Evolutionary conservation across 202 grass and related monocot genomes (phyloP), one percentile per base, ranked within the genome.

Genomic region (Setaria italica): DNA sequence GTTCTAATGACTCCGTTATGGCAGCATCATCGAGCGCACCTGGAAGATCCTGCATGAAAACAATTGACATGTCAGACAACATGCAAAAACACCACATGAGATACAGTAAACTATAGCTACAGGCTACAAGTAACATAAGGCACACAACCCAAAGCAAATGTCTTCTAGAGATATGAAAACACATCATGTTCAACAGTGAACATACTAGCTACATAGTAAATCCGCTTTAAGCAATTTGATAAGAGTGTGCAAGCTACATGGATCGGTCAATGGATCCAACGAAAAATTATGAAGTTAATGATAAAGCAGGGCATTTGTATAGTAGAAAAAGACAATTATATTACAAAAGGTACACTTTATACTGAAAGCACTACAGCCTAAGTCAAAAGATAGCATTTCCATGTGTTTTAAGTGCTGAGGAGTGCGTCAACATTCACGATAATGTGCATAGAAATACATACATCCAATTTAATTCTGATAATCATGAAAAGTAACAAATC

Each of bases 1-100:
- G 94, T 86, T 94, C 94, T 82, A 99, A 88, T 81, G 97, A 92
- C 87, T 99, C 94, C 19, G 94, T 94, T 88, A 99, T 89, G 50
- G 92, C 92, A 85, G 97, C 94, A 91, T 94, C 94, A 90, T 99
- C 94, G 19, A 97, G 90, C 75, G 97, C 97, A 55, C 94, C 90
- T 34, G 92, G 97, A 74, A 99, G 88, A 90, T 99, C 97, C 97
- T 99, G 90, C 21, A 94, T 70, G 29, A 72, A 62, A 83, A 73
- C 4, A 74, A 79, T 33, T 73, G 13, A 32, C 29, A 71, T 77
- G 13, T 65, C 34, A 49, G 21, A 60, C 16, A 87, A 51, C 29
- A 84, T 69, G 47, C 6, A 73, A 34, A 55, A 55, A 30, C 32
- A 60, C 1, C 32, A 15, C 43, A 78, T 16, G 49, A 25, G 54